phyloP scores from a whole-genome alignment of 2,329 filamentous ascomycete genomes.

The Aspergillus phoenicis region DNA sequence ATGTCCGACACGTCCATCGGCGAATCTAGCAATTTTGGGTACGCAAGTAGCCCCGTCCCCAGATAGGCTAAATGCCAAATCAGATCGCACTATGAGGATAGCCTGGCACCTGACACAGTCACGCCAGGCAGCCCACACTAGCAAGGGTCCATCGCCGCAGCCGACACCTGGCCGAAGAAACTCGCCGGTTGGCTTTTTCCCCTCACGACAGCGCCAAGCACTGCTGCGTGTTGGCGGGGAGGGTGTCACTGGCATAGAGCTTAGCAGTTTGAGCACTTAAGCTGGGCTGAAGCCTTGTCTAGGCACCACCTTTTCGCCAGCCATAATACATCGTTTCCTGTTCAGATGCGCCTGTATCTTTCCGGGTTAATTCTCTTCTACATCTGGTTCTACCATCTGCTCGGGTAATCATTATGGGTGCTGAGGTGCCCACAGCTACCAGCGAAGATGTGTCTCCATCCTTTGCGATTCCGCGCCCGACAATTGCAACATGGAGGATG shows the following conservation, averaged over 20 bases:
- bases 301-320: background rate
- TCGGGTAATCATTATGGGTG: conserved; percentile 2
- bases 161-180: conserved; percentile 7
- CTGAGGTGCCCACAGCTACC: background rate
- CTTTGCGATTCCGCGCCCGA: background rate
- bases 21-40: background rate
- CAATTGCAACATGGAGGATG: conserved; percentile 11
- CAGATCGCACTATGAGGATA: no score
- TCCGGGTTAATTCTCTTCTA: background rate
- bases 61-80: no score
- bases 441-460: background rate
- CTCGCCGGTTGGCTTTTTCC: background rate
- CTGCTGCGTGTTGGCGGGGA: background rate
- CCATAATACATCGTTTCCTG: background rate
- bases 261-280: background rate
- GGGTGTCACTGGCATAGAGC: background rate
- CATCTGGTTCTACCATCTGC: background rate
- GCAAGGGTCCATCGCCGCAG: background rate
- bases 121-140: no score
- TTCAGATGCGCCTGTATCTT: background rate
- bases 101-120: background rate
- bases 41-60: background rate
- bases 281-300: background rate
- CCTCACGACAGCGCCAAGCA: background rate
- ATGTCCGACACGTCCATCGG: background rate